Evolutionary conservation across 768 basidiomycete species (phyloP), one percentile per base, ranked within the genome.

Genomic region (Sutorius australiensis): DNA sequence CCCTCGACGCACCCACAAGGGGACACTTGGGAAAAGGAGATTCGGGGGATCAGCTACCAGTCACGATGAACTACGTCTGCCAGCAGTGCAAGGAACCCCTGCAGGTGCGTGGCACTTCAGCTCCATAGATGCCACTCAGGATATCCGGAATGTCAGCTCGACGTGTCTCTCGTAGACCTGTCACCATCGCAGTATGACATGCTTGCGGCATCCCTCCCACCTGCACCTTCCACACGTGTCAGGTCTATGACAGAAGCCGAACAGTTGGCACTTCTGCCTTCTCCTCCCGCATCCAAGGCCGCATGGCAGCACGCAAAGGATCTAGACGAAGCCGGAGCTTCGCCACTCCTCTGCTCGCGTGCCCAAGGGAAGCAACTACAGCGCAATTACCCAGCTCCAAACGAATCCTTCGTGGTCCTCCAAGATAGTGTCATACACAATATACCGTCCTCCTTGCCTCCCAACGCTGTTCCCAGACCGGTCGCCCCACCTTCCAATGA

Each of bases 31-130:
- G n/a, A 2, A 24, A 40, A 40, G 14, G 39, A 42, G 11, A 24
- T 24, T 24, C 24, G 24, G 33, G 12, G 19, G 9, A 17, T 28
- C 5, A 9, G n/a, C 11, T 6, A 10, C 17, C n/a, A 30, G 19
- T 30, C 21, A 19, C 58, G 47, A 78, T 79, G 78, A 73, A 59
- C 51, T 78, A 77, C 61, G 77, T 87, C 45, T 93, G 91, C 63
- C 90, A 92, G 65, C 91, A 93, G 72, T 93, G 91, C 77, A 92
- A 92, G 72, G 89, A 95, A 64, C 91, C 90, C 6, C 73, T 97
- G 32, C 86, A 92, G 80, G 88, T 88, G 50, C 52, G 24, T 24
- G 24, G 61, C n/a, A 17, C 33, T 4, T 39, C 8, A 24, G 50
- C 31, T 61, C 31, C 38, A 38, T 24, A n/a, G 31, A 42, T 37